Evolutionary conservation across 208 protist genomes (phyloP), one percentile per base, ranked within the genome.

Genomic region (Trichomonas gallinae): DNA sequence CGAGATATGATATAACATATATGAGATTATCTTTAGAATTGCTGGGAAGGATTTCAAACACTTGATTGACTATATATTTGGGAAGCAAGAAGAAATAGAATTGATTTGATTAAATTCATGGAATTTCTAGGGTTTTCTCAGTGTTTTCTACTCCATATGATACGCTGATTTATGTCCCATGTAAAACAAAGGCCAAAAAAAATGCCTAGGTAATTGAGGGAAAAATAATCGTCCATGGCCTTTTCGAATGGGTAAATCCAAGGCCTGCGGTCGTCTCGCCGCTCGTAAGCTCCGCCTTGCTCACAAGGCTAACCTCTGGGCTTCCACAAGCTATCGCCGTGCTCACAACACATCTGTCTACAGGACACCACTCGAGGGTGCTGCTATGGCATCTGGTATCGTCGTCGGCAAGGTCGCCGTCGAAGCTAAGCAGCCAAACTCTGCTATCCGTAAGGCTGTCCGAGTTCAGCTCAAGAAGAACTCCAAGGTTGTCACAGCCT

Each of bases 381-480:
- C 36, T 31, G 34, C 83, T 31, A 89, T 89, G 83, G 83, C 83
- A 34, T 89, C 83, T 17, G 83, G 83, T 8, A 89, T 89, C 42
- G 83, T 89, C 40, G 40, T 46, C 17, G 40, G 40, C 17, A 89
- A 97, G 97, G 98, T 98, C 97, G 99, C 99, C 97, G 99, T 99
- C 97, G 99, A 99, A 97, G 98, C 99, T 96, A 99, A 99, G 98
- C 99, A 99, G 98, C 99, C 99, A 97, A 99, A 99, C 99, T 99
- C 99, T 97, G 99, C 99, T 96, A 99, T 99, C 97, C 99, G 99
- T 98, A 99, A 99, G 98, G 99, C 99, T 98, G 99, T 99, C 91
- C 99, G 99, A 98, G 99, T 99, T 96, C 99, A 85, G 36, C 81
- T 85, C 17, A 85, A 85, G 81, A 85, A 85, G 81, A 85, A 85